phyloP scores from a whole-genome alignment of 805 yeast species.

The Kluyveromyces aestuarii region DNA sequence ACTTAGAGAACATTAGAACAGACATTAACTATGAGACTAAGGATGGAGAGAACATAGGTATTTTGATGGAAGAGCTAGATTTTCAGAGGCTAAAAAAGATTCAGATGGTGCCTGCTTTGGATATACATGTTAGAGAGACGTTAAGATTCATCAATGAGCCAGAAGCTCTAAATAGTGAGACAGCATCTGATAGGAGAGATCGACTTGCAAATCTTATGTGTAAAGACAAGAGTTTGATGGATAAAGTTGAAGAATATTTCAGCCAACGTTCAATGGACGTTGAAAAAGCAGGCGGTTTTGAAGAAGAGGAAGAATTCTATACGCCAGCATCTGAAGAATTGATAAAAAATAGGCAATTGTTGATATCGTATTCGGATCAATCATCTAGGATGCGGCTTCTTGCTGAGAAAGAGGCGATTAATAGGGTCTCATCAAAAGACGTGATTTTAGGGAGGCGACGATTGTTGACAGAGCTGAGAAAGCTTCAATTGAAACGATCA shows the following conservation, averaged over 20 bases:
- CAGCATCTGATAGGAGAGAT: slow-evolving; percentile 47
- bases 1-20: slow-evolving; percentile 1
- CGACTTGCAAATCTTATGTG: slow-evolving; percentile 42
- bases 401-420: slow-evolving; percentile 24
- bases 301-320: slow-evolving; percentile 69
- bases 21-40: slow-evolving; percentile 9
- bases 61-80: slow-evolving; percentile 19
- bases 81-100: slow-evolving; percentile 20
- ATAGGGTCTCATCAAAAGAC: slow-evolving; percentile 31
- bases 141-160: slow-evolving; percentile 50
- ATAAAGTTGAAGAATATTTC: slow-evolving; percentile 4
- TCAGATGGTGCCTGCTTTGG: slow-evolving; percentile 50
- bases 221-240: slow-evolving; percentile 24
- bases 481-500: slow-evolving; percentile 47
- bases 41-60: slow-evolving; percentile 21
- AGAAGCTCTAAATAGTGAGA: slow-evolving; percentile 49
- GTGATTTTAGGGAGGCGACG: slow-evolving; percentile 40
- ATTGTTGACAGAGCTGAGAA: slow-evolving; percentile 27
- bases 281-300: slow-evolving; percentile 10
- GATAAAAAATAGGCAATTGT: slow-evolving; percentile 38
- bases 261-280: slow-evolving; percentile 2
- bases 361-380: slow-evolving; percentile 44
- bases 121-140: slow-evolving; percentile 46
- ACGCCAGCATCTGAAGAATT: slow-evolving; percentile 65
- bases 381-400: slow-evolving; percentile 37